Conservation (phyloP, 2,329 filamentous ascomycete genomes). For the Ophiosphaerella herpotricha region DNA sequence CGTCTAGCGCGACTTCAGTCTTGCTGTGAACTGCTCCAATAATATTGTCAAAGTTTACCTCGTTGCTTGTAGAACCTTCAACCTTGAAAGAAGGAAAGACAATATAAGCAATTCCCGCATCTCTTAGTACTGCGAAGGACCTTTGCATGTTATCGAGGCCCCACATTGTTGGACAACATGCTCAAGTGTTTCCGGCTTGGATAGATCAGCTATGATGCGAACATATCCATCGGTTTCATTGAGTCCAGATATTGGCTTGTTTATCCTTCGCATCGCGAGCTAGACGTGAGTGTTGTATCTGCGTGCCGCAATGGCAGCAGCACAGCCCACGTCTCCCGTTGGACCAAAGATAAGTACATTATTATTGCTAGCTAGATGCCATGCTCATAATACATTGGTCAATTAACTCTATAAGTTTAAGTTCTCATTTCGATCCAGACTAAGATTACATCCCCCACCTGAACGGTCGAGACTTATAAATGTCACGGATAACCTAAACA, state of each 20-base stretch:
- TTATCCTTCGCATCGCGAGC: slow-evolving; percentile 55
- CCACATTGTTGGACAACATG: slow-evolving; percentile 49
- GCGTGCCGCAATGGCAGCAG: slow-evolving; percentile 47
- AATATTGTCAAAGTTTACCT: slow-evolving; percentile 1
- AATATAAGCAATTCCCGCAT: slow-evolving; percentile 51
- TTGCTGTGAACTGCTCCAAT: slow-evolving; percentile 52
- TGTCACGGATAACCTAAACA: too few relatives aligned
- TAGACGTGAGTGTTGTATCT: slow-evolving; percentile 42
- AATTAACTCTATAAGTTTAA: too few relatives aligned
- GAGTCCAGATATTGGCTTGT: slow-evolving; percentile 50
- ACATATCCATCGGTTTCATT: slow-evolving; percentile 37
- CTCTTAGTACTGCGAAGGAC: slow-evolving; percentile 51
- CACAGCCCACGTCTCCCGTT: slow-evolving; percentile 53
- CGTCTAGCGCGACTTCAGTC: slow-evolving; percentile 51
- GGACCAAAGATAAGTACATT: slow-evolving; percentile 54
- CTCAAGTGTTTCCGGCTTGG: slow-evolving; percentile 46
- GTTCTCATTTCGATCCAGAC: too few relatives aligned
- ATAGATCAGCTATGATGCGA: slow-evolving; percentile 53
- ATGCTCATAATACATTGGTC: not conserved
- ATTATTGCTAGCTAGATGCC: not conserved
- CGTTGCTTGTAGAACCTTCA: slow-evolving; percentile 14
- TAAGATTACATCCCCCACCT: too few relatives aligned
- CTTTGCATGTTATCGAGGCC: slow-evolving; percentile 52
- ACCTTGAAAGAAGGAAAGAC: slow-evolving; percentile 51
- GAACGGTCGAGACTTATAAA: too few relatives aligned